Percentiles rank a stretch among this genome's conserved stretches.
These are phyloP conservation scores for Roridomyces roridus DNA, from an alignment of 768 basidiomycete species.

Conservation along the genomic window DNA sequence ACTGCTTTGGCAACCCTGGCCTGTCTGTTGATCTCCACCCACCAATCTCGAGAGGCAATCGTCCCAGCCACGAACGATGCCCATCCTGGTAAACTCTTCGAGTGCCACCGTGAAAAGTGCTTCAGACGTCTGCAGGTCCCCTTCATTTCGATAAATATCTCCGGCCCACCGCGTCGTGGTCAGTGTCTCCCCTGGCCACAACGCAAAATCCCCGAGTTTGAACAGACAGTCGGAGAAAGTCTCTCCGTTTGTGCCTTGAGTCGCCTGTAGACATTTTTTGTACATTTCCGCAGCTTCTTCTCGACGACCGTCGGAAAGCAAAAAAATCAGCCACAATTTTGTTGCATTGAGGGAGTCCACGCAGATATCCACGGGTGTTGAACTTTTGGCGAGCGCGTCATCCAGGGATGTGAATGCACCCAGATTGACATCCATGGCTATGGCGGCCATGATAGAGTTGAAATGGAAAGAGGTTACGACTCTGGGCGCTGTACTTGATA, in stretches of 20 bases:
- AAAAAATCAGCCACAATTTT: slow-evolving; percentile 1
- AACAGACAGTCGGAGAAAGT: not conserved
- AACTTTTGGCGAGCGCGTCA: not conserved
- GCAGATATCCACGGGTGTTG: not conserved
- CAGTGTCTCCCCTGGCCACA: not conserved
- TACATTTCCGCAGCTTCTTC: not conserved
- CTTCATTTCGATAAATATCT: not conserved
- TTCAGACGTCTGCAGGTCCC: not conserved
- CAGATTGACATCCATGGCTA: too few species aligned
- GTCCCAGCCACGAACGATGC: not conserved
- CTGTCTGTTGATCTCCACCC: too few species aligned
- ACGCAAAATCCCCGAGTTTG: slow-evolving; percentile 2
- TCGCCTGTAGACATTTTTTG: not conserved
- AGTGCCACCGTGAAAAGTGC: slow-evolving; percentile 1
- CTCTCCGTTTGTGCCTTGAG: not conserved
- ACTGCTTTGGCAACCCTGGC: too few species aligned
- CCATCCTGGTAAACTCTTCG: slow-evolving; percentile 5
- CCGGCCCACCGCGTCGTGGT: slow-evolving; percentile 1
- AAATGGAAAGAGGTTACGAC: too few species aligned
- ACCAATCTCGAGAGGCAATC: too few species aligned
- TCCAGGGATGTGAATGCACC: not conserved
- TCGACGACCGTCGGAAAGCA: not conserved
- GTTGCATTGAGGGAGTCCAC: slow-evolving; percentile 2
- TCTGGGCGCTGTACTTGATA: not conserved
- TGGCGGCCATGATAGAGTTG: not conserved